Base-by-base conservation (phyloP, 2,329 filamentous ascomycete genomes). In the Verticillium zaregamsianum region DNA sequence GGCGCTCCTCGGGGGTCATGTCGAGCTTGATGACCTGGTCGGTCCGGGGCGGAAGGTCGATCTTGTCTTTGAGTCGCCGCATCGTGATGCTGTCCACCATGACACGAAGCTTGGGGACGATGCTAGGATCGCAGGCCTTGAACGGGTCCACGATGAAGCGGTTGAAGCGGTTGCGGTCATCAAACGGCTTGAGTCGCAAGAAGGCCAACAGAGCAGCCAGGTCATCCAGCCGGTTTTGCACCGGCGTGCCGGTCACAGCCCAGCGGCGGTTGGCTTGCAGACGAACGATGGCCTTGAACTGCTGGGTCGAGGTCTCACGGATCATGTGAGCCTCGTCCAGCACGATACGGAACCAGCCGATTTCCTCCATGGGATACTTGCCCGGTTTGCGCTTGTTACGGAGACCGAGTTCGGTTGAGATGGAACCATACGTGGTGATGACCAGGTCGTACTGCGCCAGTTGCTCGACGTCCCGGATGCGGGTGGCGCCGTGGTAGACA, bases 171-270 rank as follows among this genome's bases (percentile, higher is more conserved):
- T 80, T 79, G 60, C 86, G 85, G 57, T 94, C 89, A 64, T 96
- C 88, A 70, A 98, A 98, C 0, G 94, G 94, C 68, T 88, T 87
- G 15, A 98, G 80, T 15, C 90, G 87, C 52, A 98, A 79, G 70
- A 98, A 98, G 35, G 89, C 91, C 62, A 97, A 87, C 3, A 98
- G 80, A 1, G 94, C 91, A 15, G 92, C 91, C 25, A 98, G 82
- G 72, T 99, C 95, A 66, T 96, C 93, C 2, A 98, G 82, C 4
- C 91, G 89, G 71, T 99, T 99, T 75, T 98, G 94, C 9, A 98
- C 91, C 0, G 93, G 95, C 0, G 95, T 98, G 60, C 94, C 95
- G 0, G 95, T 98, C n/a, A 98, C 92, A 3, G 93, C 94, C 95
- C 95, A 99, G 37, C 93, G 89, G 35, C 93, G 87, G 70, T 91